Evolutionary conservation across 257 asterid species (phyloP), one percentile per base, ranked within the genome.

Genomic region (Solanum sitiens): DNA sequence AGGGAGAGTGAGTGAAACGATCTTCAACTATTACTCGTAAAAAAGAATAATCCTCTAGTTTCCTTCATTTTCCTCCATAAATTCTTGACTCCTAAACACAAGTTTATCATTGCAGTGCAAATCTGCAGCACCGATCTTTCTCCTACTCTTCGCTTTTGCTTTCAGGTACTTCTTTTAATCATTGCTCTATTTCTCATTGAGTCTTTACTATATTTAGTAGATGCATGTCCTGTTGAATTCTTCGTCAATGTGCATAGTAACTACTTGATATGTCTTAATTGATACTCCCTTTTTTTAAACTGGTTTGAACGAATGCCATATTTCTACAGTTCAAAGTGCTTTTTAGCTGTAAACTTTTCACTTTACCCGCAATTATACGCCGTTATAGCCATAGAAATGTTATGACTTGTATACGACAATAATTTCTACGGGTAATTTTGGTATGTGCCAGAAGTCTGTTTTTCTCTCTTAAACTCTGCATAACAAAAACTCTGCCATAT

Each of bases 71-170:
- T 5, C 39, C 45, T 53, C 70, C 70, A 20, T 82, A 47, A 82
- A 20, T 50, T 82, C 86, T 73, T 21, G 47, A 56, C 74, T 72
- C 59, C 70, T 89, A 59, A 86, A 79, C 68, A 67, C 74, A 59
- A 84, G 23, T 86, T 42, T 73, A 27, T 67, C 89, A 35, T 82
- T 93, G 94, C 98, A 97, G 99, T 97, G 99, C 92, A 97, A 97
- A 96, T 96, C 99, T n/a, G 99, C 99, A 16, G 90, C 99, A 83
- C 99, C 99, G 53, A 96, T 97, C 92, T 97, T 97, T 93, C 98
- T 97, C 90, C 99, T 97, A 67, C 89, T 96, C 50, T 97, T 97
- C 83, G 99, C 99, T 90, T 96, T 97, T 91, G 98, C 98, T 85
- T 97, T 97, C 98, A 96, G 99, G 99, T 97, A 92, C 56, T 89